phyloP scores from a whole-genome alignment of 352 stramenopile species.

The Globisporangium sylvaticum region DNA sequence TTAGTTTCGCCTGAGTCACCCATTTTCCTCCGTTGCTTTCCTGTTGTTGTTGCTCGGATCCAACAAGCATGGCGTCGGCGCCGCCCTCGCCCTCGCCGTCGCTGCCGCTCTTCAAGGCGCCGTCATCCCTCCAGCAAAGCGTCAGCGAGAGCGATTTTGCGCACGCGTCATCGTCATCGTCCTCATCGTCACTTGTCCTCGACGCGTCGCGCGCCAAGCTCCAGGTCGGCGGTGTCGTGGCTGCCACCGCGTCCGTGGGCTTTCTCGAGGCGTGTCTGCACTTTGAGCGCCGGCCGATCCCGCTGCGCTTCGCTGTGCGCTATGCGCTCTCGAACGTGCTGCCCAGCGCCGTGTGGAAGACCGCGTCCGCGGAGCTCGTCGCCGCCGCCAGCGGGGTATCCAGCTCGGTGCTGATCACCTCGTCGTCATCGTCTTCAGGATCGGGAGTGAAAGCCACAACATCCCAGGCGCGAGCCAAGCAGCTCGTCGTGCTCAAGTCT shows the following conservation, averaged over 20 bases:
- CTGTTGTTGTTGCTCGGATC: neutral
- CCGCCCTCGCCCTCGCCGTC: neutral
- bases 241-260: constrained; percentile 38
- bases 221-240: constrained; percentile 18
- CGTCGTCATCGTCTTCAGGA: neutral
- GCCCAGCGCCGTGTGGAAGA: constrained; percentile 62
- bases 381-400: constrained; percentile 34
- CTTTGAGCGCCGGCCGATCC: constrained; percentile 55
- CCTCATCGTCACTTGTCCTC: neutral
- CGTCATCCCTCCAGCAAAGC: neutral
- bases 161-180: neutral
- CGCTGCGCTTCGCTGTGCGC: constrained; percentile 53
- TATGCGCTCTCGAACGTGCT: constrained; percentile 60
- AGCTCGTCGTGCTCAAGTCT: constrained; percentile 40
- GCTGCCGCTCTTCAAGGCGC: neutral
- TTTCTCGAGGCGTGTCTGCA: constrained; percentile 66
- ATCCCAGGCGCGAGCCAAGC: constrained; percentile 21
- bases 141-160: constrained; percentile 11
- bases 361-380: constrained; percentile 38
- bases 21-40: neutral
- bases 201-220: neutral
- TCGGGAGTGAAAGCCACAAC: too few species aligned
- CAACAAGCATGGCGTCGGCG: neutral
- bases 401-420: constrained; percentile 26
- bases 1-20: neutral